A percentile compares a stretch with the other conserved stretches of the same genome.
Evolutionary conservation across 2,329 filamentous ascomycete species (phyloP).

Genomic region (Trichoderma endophyticum): DNA sequence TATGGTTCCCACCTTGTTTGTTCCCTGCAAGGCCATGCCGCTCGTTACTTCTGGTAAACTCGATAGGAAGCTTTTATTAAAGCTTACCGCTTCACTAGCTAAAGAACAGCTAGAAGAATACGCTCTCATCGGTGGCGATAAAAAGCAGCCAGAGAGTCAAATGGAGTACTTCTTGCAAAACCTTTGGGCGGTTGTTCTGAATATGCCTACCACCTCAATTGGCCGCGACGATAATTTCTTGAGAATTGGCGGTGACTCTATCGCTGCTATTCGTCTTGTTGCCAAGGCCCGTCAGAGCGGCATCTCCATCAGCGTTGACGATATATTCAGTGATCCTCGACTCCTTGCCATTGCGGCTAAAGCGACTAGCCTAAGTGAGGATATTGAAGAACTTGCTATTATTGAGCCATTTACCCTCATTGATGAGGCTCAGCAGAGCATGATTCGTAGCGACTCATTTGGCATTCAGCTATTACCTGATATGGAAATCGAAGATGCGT

Average conservation of each 20-base stretch:
- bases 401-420: conserved; percentile 4
- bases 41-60: conserved; percentile 14
- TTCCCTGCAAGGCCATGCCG: conserved; percentile 16
- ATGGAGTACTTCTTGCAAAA: conserved; percentile 11
- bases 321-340: conserved; percentile 12
- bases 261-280: conserved; percentile 15
- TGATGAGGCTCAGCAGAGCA: neutral
- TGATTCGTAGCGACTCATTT: neutral
- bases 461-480: neutral
- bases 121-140: neutral
- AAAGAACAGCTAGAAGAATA: conserved; percentile 5
- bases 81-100: neutral
- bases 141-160: neutral
- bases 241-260: conserved; percentile 20
- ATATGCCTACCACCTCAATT: conserved; percentile 9
- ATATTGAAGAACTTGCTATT: neutral
- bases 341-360: conserved; percentile 6
- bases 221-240: conserved; percentile 20
- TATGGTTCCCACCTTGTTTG: conserved; percentile 10
- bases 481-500: conserved; percentile 21
- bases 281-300: neutral
- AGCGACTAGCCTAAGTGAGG: neutral
- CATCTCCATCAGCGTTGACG: conserved; percentile 1
- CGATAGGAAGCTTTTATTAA: conserved; percentile 5
- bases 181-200: conserved; percentile 14